Percentiles rank a stretch among this genome's conserved stretches.
These are phyloP conservation scores for Theobroma grandiflorum DNA, from an alignment of 441 rosid genomes.

Conservation along the genomic window DNA sequence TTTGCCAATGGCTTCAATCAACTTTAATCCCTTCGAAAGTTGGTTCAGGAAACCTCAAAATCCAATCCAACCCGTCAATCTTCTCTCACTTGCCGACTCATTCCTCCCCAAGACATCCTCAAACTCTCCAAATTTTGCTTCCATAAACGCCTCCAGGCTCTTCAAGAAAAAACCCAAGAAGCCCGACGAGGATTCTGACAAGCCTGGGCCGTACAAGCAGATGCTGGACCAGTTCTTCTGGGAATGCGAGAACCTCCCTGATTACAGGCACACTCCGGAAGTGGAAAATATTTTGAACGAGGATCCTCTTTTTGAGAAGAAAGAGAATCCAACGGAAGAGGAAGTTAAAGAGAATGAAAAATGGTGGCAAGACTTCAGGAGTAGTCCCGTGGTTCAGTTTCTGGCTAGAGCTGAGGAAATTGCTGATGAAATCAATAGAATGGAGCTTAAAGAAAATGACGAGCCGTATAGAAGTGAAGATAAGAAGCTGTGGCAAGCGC, in stretches of 20 bases:
- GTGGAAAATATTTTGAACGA: slow-evolving; percentile 69
- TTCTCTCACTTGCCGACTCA: slow-evolving; percentile 47
- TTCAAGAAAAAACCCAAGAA: slow-evolving; percentile 38
- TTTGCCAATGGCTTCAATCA: slow-evolving; percentile 64
- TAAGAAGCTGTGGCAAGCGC: slow-evolving; percentile 68
- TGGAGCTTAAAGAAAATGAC: slow-evolving; percentile 65
- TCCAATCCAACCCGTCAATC: slow-evolving; percentile 61
- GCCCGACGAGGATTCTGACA: slow-evolving; percentile 37
- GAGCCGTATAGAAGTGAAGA: slow-evolving; percentile 75
- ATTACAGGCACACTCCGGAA: slow-evolving; percentile 75
- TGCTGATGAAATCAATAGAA: slow-evolving; percentile 59
- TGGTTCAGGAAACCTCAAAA: slow-evolving; percentile 84
- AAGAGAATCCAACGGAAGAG: slow-evolving; percentile 70
- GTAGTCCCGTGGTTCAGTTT: slow-evolving; percentile 74
- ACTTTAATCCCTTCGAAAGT: slow-evolving; percentile 77
- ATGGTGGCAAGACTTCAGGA: slow-evolving; percentile 67
- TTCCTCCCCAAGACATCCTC: slow-evolving; percentile 35
- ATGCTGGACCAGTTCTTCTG: slow-evolving; percentile 71
- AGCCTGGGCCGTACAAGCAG: slow-evolving; percentile 51
- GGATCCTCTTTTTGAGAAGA: slow-evolving; percentile 63
- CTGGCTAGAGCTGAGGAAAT: slow-evolving; percentile 69
- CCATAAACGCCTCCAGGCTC: slow-evolving; percentile 50
- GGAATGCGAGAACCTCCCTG: slow-evolving; percentile 82
- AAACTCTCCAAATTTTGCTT: slow-evolving; percentile 55
- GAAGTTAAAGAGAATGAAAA: slow-evolving; percentile 71